Conservation (phyloP, 257 asterid genomes). For the Solanum pimpinellifolium region DNA sequence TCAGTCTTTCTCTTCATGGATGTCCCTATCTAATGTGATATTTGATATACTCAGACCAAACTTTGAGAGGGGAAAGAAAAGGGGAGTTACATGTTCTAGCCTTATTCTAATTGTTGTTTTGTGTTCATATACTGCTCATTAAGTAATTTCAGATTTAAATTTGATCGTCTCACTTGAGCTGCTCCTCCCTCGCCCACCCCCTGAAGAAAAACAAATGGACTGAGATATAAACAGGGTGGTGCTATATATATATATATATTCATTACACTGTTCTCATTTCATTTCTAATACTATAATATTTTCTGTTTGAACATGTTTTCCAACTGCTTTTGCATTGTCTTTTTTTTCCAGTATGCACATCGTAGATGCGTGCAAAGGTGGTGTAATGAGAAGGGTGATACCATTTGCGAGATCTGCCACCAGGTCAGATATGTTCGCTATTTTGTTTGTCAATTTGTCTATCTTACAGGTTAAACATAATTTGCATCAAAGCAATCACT, state of each 20-base stretch:
- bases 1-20: background rate
- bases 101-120: background rate
- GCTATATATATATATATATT: background rate
- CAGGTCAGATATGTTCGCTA: slow-evolving; percentile 40
- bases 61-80: background rate
- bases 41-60: background rate
- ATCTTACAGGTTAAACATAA: background rate
- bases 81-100: background rate
- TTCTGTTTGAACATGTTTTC: background rate
- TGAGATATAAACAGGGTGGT: background rate
- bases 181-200: background rate
- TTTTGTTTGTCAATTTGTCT: background rate
- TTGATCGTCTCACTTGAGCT: background rate
- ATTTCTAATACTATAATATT: background rate
- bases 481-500: background rate
- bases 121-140: background rate
- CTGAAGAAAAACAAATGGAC: background rate
- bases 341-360: slow-evolving; percentile 76
- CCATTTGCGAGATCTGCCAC: slow-evolving; percentile 88
- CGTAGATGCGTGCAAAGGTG: slow-evolving; percentile 89
- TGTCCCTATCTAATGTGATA: background rate
- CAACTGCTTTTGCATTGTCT: background rate
- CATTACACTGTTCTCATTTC: background rate
- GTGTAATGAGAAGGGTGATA: slow-evolving; percentile 99
- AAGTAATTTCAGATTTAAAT: background rate